Conservation (phyloP, 768 basidiomycete genomes). For the Trametopsis cervina region DNA sequence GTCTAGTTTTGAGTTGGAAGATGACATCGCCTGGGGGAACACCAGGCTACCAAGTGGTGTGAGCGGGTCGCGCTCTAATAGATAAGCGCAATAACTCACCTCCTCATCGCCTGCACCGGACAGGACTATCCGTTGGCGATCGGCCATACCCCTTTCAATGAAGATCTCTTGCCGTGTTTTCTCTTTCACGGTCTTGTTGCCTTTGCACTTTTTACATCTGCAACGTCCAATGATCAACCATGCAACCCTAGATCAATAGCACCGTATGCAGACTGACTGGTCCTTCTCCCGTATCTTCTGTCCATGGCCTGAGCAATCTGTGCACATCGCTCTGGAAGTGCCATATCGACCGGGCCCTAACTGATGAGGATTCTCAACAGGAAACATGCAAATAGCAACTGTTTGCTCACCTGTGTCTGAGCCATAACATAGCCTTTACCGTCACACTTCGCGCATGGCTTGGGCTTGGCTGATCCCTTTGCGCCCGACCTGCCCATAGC, state of each 20-base stretch:
- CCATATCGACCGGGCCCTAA: conserved; percentile 41
- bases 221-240: background rate
- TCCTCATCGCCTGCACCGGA: conserved; percentile 90
- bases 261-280: conserved; percentile 36
- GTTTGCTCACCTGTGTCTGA: conserved; percentile 40
- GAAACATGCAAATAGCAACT: conserved; percentile 5
- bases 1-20: conserved; percentile 62
- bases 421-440: conserved; percentile 74
- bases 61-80: background rate
- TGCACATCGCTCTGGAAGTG: conserved; percentile 48
- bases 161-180: conserved; percentile 86
- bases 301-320: conserved; percentile 65
- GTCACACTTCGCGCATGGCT: conserved; percentile 71
- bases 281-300: conserved; percentile 80
- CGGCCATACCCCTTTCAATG: conserved; percentile 81
- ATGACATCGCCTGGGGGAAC: conserved; percentile 87
- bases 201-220: conserved; percentile 97
- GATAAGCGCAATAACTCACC: conserved; percentile 32
- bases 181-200: conserved; percentile 74
- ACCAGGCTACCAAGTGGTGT: conserved; percentile 50
- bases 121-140: conserved; percentile 80
- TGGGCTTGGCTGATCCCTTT: conserved; percentile 77
- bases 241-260: conserved; percentile 3
- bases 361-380: conserved; percentile 18
- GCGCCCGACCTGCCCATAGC: conserved; percentile 61